Evolutionary conservation across 1,284 basidiomycete species (phyloP).

Genomic region (Heliocybe sulcata): DNA sequence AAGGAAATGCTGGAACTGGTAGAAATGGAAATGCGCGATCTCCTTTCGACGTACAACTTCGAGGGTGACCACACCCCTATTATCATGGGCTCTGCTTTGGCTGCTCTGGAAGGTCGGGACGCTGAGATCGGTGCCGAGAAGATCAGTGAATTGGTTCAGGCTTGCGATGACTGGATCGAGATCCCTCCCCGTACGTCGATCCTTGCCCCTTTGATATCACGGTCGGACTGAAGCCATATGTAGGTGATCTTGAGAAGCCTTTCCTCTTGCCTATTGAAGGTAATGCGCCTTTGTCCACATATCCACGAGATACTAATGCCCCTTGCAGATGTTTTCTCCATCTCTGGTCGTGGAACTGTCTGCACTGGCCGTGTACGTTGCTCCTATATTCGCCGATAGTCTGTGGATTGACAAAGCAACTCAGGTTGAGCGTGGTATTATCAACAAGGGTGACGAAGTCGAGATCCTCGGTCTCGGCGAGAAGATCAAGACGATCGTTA

Average conservation of each 20-base stretch:
- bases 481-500: conserved; percentile 88
- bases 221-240: conserved; percentile 7
- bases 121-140: conserved; percentile 77
- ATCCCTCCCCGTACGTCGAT: conserved; percentile 76
- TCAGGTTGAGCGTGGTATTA: conserved; percentile 90
- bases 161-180: conserved; percentile 95
- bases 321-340: conserved; percentile 85
- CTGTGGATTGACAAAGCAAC: neutral
- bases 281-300: conserved; percentile 15
- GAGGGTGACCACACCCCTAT: conserved; percentile 98
- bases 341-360: conserved; percentile 97
- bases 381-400: conserved; percentile 9
- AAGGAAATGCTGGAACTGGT: conserved; percentile 99
- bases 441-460: conserved; percentile 90
- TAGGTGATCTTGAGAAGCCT: conserved; percentile 94
- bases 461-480: conserved; percentile 90
- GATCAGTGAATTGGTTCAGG: conserved; percentile 80
- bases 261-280: conserved; percentile 96
- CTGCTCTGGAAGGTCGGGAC: conserved; percentile 86
- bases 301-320: conserved; percentile 1
- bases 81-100: conserved; percentile 93
- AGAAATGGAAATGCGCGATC: conserved; percentile 99
- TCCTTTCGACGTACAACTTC: conserved; percentile 90
- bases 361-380: conserved; percentile 79
- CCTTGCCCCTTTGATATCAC: neutral